Conservation (phyloP, 78 protist genomes). For the Speleostelium caveatum region DNA sequence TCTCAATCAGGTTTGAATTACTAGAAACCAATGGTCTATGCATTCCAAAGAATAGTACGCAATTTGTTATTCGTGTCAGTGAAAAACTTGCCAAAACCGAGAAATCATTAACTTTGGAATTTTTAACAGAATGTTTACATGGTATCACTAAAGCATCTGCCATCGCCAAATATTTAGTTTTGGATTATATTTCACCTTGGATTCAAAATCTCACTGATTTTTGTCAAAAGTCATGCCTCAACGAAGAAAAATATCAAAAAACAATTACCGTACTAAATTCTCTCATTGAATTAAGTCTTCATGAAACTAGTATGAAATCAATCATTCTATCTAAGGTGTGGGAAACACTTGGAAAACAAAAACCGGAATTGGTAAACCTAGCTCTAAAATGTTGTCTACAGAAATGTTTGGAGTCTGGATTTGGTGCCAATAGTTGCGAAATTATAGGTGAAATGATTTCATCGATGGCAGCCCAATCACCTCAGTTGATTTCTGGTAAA, state of each 20-base stretch:
- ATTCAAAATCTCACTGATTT: constrained; percentile 56
- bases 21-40: constrained; percentile 80
- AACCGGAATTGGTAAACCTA: neutral
- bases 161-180: constrained; percentile 72
- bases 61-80: constrained; percentile 62
- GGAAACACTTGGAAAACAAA: constrained; percentile 60
- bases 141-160: constrained; percentile 35
- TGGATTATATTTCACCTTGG: constrained; percentile 87
- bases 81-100: constrained; percentile 61
- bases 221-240: constrained; percentile 12
- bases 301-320: constrained; percentile 57
- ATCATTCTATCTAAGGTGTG: constrained; percentile 73
- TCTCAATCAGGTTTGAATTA: constrained; percentile 32
- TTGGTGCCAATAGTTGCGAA: constrained; percentile 30
- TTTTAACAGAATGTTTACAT: constrained; percentile 52
- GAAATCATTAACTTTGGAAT: constrained; percentile 76
- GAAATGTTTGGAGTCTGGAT: constrained; percentile 22
- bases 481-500: constrained; percentile 47
- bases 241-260: constrained; percentile 1
- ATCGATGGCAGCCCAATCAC: constrained; percentile 55
- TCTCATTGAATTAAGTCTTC: constrained; percentile 69
- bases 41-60: constrained; percentile 75
- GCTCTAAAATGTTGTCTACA: constrained; percentile 56
- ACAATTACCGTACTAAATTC: constrained; percentile 15
- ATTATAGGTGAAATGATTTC: constrained; percentile 77